Evolutionary conservation across 257 asterid species (phyloP).

Genomic region (Rhazya stricta): DNA sequence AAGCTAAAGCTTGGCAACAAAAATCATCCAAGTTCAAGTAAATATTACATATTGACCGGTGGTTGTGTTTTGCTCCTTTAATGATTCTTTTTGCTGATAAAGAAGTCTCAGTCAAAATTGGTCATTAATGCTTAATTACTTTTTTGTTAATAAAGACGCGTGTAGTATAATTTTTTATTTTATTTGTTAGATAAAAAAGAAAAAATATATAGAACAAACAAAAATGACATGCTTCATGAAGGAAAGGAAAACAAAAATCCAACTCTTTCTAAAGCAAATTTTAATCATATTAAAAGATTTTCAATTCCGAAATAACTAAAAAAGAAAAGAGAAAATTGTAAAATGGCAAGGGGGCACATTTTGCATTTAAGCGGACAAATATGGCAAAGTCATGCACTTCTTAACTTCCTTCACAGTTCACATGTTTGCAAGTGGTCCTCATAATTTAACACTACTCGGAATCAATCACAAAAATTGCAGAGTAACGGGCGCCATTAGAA

Average conservation of each 20-base stretch:
- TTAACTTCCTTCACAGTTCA: constrained; percentile 23
- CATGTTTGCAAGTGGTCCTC: constrained; percentile 19
- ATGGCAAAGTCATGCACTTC: neutral
- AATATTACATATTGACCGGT: no score
- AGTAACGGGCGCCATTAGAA: constrained; percentile 2
- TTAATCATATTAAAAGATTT: no score
- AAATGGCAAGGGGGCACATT: neutral
- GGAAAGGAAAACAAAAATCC: no score
- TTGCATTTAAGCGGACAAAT: neutral
- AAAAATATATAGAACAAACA: neutral
- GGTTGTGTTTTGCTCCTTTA: neutral
- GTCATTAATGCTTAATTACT: neutral
- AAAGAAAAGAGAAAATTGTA: neutral
- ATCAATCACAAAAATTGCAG: neutral
- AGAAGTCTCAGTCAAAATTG: neutral
- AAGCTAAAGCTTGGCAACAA: neutral
- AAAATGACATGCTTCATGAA: no score
- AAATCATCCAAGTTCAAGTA: neutral
- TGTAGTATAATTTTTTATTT: no score
- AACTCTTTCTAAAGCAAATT: no score
- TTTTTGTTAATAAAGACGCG: neutral
- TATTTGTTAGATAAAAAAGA: no score
- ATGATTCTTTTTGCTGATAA: neutral
- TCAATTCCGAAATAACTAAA: neutral
- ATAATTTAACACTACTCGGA: neutral